Percentiles rank a stretch among this genome's conserved stretches.
Evolutionary conservation across 768 basidiomycete genomes (phyloP).

Genomic region (Amanita molliuscula): DNA sequence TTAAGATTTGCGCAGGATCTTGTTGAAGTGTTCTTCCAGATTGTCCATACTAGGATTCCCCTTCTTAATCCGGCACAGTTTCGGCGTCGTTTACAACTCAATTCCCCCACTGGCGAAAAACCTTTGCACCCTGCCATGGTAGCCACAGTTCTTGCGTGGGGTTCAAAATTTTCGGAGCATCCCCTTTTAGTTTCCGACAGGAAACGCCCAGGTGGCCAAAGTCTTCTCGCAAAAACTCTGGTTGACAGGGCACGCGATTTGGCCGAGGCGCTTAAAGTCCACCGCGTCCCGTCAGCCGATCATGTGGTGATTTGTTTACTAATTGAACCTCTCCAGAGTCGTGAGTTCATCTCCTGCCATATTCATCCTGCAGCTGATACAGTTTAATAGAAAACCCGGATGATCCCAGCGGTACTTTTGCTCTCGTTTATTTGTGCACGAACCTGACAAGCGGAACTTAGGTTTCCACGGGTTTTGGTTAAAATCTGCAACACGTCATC

Average conservation of each 20-base stretch:
- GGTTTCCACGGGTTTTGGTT: conserved; percentile 86
- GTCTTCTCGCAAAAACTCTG: conserved; percentile 65
- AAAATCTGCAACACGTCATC: conserved; percentile 63
- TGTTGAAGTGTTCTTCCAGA: conserved; percentile 91
- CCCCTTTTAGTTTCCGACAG: conserved; percentile 75
- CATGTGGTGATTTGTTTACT: conserved; percentile 76
- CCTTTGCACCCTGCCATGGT: conserved; percentile 64
- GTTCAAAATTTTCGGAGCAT: conserved; percentile 90
- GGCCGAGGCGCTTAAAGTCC: conserved; percentile 80
- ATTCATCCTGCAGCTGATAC: conserved; percentile 7
- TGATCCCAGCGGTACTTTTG: conserved; percentile 49
- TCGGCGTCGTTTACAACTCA: conserved; percentile 54
- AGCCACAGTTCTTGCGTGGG: conserved; percentile 85
- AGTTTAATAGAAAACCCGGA: conserved; percentile 53
- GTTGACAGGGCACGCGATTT: conserved; percentile 78
- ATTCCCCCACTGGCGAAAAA: conserved; percentile 26
- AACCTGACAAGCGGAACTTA: conserved; percentile 21
- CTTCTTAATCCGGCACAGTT: conserved; percentile 79
- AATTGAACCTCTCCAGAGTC: conserved; percentile 78
- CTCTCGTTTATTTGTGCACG: conserved; percentile 7
- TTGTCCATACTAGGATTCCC: conserved; percentile 81
- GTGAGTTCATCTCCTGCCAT: conserved; percentile 40
- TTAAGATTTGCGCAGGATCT: conserved; percentile 84
- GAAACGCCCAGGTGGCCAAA: conserved; percentile 57
- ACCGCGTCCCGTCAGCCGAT: conserved; percentile 67